Evolutionary conservation across 2,329 filamentous ascomycete genomes (phyloP), one percentile per base, ranked within the genome.

Genomic region (Sclerotinia trifoliorum): DNA sequence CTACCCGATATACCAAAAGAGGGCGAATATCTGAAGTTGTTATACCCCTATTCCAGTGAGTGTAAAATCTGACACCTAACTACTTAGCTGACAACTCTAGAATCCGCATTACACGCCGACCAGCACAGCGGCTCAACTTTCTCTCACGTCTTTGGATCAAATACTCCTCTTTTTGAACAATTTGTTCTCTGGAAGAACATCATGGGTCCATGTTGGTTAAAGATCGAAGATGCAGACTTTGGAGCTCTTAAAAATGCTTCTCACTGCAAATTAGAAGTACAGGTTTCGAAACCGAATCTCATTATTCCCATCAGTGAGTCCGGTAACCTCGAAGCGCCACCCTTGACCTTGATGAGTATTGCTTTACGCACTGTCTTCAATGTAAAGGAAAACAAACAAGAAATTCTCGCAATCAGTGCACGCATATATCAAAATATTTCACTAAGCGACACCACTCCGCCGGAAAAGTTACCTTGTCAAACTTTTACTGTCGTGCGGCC

Each of bases 161-260:
- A 95, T 78, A 99, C 95, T 0, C 88, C 92, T 1, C 84, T 99
- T 0, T 99, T 99, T 74, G 95, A 99, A 80, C 95, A 99, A 75
- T 99, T 99, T 77, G 95, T 99, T 26, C 84, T 99, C 6, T 97
- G 94, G 91, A 98, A 97, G 81, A 96, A 97, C 77, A 92, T 99
- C 74, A 99, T 97, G 94, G 95, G 95, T 1, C 95, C 95, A 42
- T 98, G 95, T 78, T 99, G 95, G 95, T 85, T 99, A 57, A 94
- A 90, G 77, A 95, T 99, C 67, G 86, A 93, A 72, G 90, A 91
- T 73, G 91, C 91, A 42, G 89, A 97, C 78, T 97, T 96, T 77
- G 85, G 86, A 24, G 84, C 90, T 7, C 84, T 98, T 73, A 94
- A 93, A 79, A 97, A 97, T 74, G 91, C 93, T 15, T 99, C 95